These are phyloP conservation scores for Saccharomyces mikatae DNA, from an alignment of 805 yeast genomes.

Conservation along the genomic window DNA sequence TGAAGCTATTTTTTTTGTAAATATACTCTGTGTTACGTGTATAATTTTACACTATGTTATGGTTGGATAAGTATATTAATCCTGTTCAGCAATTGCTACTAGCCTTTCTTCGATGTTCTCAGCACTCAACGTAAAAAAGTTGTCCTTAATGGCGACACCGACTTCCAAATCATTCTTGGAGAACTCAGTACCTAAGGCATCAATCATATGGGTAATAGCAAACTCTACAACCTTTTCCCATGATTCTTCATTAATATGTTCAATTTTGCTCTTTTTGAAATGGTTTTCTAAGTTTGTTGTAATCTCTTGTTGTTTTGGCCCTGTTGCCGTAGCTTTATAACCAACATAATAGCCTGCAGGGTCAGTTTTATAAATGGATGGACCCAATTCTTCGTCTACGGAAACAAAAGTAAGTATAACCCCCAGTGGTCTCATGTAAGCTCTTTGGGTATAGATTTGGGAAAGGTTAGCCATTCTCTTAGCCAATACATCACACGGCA, in stretches of 20 bases:
- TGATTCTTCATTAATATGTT: conserved; percentile 44
- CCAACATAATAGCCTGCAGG: conserved; percentile 96
- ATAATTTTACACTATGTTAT: background rate
- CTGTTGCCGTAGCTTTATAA: conserved; percentile 86
- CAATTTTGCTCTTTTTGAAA: conserved; percentile 52
- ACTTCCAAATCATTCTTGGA: conserved; percentile 89
- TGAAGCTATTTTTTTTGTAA: background rate
- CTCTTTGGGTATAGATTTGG: conserved; percentile 94
- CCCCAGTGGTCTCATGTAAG: conserved; percentile 97
- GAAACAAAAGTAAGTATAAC: conserved; percentile 84
- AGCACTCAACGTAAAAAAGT: conserved; percentile 63
- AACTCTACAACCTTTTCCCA: conserved; percentile 87
- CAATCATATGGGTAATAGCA: conserved; percentile 78
- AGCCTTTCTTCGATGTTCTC: conserved; percentile 93
- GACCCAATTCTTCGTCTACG: conserved; percentile 84
- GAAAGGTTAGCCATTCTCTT: conserved; percentile 93
- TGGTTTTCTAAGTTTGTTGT: conserved; percentile 83
- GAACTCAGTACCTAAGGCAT: conserved; percentile 85
- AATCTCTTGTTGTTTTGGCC: conserved; percentile 96
- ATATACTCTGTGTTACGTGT: background rate
- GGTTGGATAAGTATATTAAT: conserved; percentile 36
- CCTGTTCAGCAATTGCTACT: conserved; percentile 93
- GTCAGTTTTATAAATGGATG: conserved; percentile 84
- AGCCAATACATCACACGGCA: conserved; percentile 89
- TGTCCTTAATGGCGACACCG: conserved; percentile 71